A percentile compares a stretch with the other conserved stretches of the same genome.
Evolutionary conservation across 768 basidiomycete genomes (phyloP).

Genomic region (Gloeostereum incarnatum): DNA sequence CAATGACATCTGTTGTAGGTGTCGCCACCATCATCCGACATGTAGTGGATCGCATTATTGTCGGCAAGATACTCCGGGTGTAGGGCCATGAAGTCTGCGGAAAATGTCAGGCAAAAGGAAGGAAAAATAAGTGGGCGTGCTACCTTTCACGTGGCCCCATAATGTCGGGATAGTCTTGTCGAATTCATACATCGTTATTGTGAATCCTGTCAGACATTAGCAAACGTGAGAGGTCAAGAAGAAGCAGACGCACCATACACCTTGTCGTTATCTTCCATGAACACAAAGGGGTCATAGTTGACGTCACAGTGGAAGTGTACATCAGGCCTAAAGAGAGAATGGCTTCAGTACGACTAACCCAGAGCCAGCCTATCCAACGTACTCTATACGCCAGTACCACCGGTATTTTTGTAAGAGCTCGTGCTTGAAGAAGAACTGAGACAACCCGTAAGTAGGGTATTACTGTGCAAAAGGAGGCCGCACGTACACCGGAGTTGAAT

Average conservation of each 20-base stretch:
- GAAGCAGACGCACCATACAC: slow-evolving; percentile 43
- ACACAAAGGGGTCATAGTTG: slow-evolving; percentile 58
- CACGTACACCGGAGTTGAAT: slow-evolving; percentile 56
- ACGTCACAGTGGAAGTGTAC: slow-evolving; percentile 74
- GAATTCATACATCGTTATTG: slow-evolving; percentile 69
- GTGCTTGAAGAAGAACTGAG: slow-evolving; percentile 69
- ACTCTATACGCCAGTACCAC: slow-evolving; percentile 58
- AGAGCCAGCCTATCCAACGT: slow-evolving; percentile 3
- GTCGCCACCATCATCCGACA: slow-evolving; percentile 51
- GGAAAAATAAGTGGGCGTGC: neutral
- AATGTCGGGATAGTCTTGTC: slow-evolving; percentile 70
- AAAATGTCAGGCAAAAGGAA: neutral
- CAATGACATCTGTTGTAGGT: slow-evolving; percentile 54
- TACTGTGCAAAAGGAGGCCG: slow-evolving; percentile 33
- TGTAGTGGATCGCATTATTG: slow-evolving; percentile 52
- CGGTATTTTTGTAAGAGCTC: slow-evolving; percentile 56
- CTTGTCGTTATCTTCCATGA: slow-evolving; percentile 66
- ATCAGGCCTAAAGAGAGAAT: slow-evolving; percentile 40
- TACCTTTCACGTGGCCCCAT: slow-evolving; percentile 64
- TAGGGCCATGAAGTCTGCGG: slow-evolving; percentile 39
- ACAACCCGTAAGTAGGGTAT: slow-evolving; percentile 31
- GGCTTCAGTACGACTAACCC: slow-evolving; percentile 14
- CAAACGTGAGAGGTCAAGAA: neutral
- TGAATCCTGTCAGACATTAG: slow-evolving; percentile 39
- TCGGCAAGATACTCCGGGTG: slow-evolving; percentile 47